Conservation (phyloP, 108 stramenopile genomes). For the Cyclostephanos tholiformis region DNA sequence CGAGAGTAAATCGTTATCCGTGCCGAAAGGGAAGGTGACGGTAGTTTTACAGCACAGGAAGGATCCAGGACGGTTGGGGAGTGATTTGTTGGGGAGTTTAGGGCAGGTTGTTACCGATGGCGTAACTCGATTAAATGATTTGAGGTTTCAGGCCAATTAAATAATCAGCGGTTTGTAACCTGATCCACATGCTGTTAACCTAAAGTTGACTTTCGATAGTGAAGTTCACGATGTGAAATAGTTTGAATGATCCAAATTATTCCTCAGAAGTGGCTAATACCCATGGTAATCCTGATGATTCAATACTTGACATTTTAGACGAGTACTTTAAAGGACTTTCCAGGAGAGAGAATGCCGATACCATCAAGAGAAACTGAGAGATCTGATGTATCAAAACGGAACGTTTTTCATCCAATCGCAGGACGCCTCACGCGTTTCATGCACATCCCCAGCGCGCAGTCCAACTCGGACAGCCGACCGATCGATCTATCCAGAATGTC, state of each 20-base stretch:
- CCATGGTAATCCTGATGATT: no score
- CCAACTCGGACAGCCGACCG: constrained; percentile 32
- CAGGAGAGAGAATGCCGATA: no score
- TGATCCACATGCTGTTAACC: no score
- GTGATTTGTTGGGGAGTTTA: constrained; percentile 16
- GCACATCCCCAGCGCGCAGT: constrained; percentile 16
- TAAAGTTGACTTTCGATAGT: no score
- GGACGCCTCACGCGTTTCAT: not conserved
- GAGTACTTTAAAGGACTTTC: no score
- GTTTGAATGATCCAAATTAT: no score
- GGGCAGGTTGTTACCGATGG: constrained; percentile 21
- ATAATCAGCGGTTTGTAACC: no score
- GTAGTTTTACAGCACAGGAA: constrained; percentile 43
- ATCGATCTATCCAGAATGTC: constrained; percentile 28
- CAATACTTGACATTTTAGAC: no score
- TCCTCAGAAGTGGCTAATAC: no score
- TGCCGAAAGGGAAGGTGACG: constrained; percentile 35
- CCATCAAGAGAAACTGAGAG: no score
- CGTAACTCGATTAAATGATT: constrained; percentile 10
- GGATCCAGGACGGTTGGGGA: constrained; percentile 42
- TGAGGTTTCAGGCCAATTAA: not conserved
- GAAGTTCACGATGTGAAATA: not conserved
- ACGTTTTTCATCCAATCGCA: not conserved
- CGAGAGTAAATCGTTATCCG: constrained; percentile 15
- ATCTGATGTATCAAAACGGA: no score